A percentile compares a stretch with the other conserved stretches of the same genome.
Evolutionary conservation across 176 grass and related monocot genomes (phyloP).

Genomic region (Aegilops sharonensis): DNA sequence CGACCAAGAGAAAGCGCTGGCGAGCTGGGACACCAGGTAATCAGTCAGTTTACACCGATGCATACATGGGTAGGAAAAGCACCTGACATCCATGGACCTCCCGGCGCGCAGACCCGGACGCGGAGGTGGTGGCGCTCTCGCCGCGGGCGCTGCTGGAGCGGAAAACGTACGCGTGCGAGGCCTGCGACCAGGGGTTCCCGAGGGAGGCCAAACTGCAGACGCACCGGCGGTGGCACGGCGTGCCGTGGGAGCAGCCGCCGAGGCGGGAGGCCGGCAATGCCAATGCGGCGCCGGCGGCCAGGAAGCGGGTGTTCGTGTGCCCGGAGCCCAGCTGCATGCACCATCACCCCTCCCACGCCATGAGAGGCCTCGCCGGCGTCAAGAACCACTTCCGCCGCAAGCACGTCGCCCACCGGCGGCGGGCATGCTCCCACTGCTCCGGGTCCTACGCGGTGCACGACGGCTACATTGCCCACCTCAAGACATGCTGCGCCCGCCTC

Average conservation of each 20-base stretch:
- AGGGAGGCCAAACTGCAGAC: slow-evolving; percentile 88
- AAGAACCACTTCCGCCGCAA: slow-evolving; percentile 95
- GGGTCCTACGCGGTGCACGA: slow-evolving; percentile 93
- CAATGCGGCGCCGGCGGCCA: slow-evolving; percentile 19
- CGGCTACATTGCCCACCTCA: slow-evolving; percentile 93
- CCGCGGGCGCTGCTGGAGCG: slow-evolving; percentile 87
- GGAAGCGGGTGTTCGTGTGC: slow-evolving; percentile 88
- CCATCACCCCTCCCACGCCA: slow-evolving; percentile 73
- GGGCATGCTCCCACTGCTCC: slow-evolving; percentile 73
- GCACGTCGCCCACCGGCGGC: slow-evolving; percentile 79
- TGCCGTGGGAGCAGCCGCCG: slow-evolving; percentile 80
- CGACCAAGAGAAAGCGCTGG: slow-evolving; percentile 66
- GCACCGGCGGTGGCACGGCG: slow-evolving; percentile 86
- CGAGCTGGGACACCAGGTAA: slow-evolving; percentile 87
- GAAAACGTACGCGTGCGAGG: slow-evolving; percentile 74
- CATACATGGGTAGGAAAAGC: too few relatives aligned
- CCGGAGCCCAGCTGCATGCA: slow-evolving; percentile 89
- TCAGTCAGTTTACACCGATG: neutral
- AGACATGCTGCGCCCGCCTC: slow-evolving; percentile 73
- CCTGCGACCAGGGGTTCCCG: slow-evolving; percentile 91
- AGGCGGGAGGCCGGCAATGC: slow-evolving; percentile 59
- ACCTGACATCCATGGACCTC: neutral
- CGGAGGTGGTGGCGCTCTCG: slow-evolving; percentile 89
- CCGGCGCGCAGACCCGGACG: slow-evolving; percentile 60
- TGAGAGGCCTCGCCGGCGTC: slow-evolving; percentile 79